Conservation (phyloP, 768 basidiomycete genomes). For the Chalciporus piperatus region DNA sequence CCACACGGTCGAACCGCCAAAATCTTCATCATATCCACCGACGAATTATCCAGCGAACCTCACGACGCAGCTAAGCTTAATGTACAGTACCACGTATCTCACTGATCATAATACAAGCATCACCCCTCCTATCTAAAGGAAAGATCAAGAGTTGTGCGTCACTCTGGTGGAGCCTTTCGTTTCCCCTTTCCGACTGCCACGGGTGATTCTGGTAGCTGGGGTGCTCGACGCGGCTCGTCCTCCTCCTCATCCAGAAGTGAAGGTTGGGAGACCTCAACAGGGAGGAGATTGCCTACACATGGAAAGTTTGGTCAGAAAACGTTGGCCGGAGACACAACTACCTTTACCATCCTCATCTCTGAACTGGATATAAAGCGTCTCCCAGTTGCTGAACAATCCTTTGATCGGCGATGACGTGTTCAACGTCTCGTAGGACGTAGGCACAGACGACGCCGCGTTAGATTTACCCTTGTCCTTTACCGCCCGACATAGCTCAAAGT, state of each 20-base stretch:
- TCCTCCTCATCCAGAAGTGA: slow-evolving; percentile 63
- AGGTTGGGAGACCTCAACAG: slow-evolving; percentile 58
- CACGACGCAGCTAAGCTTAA: not conserved
- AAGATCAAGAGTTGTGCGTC: not conserved
- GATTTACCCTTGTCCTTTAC: slow-evolving; percentile 49
- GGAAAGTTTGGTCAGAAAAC: not conserved
- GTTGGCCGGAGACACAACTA: not conserved
- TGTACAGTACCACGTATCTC: slow-evolving; percentile 15
- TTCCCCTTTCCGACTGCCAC: slow-evolving; percentile 50
- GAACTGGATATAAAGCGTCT: slow-evolving; percentile 66
- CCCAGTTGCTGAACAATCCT: slow-evolving; percentile 59
- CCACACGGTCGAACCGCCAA: too few species aligned
- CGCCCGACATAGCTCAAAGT: slow-evolving; percentile 65
- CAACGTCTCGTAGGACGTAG: slow-evolving; percentile 48
- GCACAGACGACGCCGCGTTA: slow-evolving; percentile 29
- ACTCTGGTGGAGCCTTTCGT: slow-evolving; percentile 49
- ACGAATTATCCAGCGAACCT: not conserved
- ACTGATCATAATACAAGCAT: slow-evolving; percentile 10
- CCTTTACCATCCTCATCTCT: slow-evolving; percentile 58
- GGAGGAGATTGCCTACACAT: slow-evolving; percentile 51
- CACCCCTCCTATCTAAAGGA: not conserved
- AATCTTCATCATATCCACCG: not conserved
- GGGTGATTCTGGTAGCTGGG: slow-evolving; percentile 29
- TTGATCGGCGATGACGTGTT: slow-evolving; percentile 43
- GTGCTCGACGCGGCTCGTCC: slow-evolving; percentile 34